phyloP scores from a whole-genome alignment of 2,329 filamentous ascomycete species.

The Botrytis fragariae region DNA sequence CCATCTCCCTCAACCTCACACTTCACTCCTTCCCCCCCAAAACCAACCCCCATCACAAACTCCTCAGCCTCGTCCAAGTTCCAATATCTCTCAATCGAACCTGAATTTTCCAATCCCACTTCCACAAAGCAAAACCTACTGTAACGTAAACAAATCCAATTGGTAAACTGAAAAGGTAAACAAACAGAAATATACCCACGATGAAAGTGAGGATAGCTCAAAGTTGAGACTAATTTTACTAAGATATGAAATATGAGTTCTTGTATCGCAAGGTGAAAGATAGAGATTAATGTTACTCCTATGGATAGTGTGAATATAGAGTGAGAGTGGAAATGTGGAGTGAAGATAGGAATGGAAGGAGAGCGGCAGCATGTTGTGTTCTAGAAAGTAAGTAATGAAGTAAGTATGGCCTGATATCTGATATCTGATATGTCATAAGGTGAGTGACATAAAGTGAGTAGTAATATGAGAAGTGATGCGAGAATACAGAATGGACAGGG shows the following conservation, averaged over 20 bases:
- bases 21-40: not conserved
- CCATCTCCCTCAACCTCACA: too few species aligned
- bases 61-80: not conserved
- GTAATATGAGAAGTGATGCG: too few species aligned
- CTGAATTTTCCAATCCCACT: not conserved
- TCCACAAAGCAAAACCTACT: not conserved
- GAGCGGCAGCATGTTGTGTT: not conserved
- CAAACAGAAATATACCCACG: not conserved
- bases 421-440: not conserved
- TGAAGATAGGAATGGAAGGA: not conserved
- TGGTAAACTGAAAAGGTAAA: not conserved
- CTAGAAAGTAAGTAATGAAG: not conserved
- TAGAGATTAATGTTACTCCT: not conserved
- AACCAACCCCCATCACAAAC: not conserved
- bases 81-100: not conserved
- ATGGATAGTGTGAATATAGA: rapidly evolving
- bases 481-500: not conserved
- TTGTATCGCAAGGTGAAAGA: not conserved
- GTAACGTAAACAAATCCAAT: not conserved
- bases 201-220: not conserved
- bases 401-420: not conserved
- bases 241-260: not conserved
- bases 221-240: not conserved
- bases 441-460: not conserved
- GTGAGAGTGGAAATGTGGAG: not conserved